phyloP scores from a whole-genome alignment of 2,329 filamentous ascomycete species.

The Hysterium pulicare region DNA sequence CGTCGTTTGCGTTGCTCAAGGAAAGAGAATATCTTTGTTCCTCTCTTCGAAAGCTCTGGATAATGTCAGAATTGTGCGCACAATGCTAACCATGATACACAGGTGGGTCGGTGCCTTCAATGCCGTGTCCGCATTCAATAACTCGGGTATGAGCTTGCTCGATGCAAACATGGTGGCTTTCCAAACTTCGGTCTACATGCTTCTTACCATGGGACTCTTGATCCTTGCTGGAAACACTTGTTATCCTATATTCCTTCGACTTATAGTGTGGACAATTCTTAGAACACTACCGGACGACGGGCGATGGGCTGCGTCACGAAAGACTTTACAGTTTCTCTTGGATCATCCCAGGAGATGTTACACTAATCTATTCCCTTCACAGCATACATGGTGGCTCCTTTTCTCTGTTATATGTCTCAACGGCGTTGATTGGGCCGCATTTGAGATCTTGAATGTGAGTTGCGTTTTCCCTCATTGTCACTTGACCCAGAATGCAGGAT shows the following conservation, averaged over 20 bases:
- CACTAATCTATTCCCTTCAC: slow-evolving; percentile 59
- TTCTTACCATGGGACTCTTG: slow-evolving; percentile 49
- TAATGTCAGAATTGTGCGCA: background rate
- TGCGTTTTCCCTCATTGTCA: background rate
- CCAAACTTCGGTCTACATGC: slow-evolving; percentile 44
- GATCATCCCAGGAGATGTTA: slow-evolving; percentile 61
- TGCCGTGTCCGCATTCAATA: slow-evolving; percentile 66
- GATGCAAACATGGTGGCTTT: slow-evolving; percentile 65
- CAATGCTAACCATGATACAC: background rate
- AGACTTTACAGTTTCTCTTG: slow-evolving; percentile 55
- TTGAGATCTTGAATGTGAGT: slow-evolving; percentile 51
- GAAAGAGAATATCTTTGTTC: no score
- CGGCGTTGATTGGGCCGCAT: slow-evolving; percentile 50
- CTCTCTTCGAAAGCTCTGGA: background rate
- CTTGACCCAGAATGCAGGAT: no score
- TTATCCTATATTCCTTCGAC: slow-evolving; percentile 56
- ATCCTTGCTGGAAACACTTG: slow-evolving; percentile 54
- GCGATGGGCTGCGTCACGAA: slow-evolving; percentile 37
- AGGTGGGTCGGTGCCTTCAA: slow-evolving; percentile 65
- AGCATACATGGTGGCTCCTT: slow-evolving; percentile 58
- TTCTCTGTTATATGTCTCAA: slow-evolving; percentile 52
- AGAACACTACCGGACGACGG: slow-evolving; percentile 41
- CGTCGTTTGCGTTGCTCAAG: no score
- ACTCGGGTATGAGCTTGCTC: slow-evolving; percentile 66
- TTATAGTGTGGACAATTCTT: slow-evolving; percentile 55